Evolutionary conservation across 192 early-diverging fungal species (phyloP), one percentile per base, ranked within the genome.

Genomic region (Backusella sp.): DNA sequence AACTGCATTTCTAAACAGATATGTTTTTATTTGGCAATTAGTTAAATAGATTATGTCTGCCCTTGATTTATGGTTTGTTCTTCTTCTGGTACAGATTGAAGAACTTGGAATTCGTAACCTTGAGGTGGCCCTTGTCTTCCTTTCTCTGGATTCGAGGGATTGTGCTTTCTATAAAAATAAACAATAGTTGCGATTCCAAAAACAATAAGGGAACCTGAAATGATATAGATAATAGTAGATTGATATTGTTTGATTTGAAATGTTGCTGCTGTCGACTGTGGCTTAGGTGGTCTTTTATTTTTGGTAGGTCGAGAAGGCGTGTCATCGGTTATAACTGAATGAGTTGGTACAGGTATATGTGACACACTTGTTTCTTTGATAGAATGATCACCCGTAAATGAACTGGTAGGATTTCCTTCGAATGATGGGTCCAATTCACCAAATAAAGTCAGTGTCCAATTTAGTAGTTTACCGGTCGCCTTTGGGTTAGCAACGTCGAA

Each of bases 371-470:
- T 23, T 39, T 41, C 56, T 37, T 59, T 68, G 7, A 21, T 42
- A 14, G 52, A 37, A 65, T 66, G 71, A 3, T 32, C 8, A 3
- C 21, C 72, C 0, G 52, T 35, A 26, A 70, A 68, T n/a, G 37
- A 23, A 35, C 74, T 59, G 28, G 53, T 46, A 4, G 73, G 69
- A 1, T 44, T 68, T 3, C 67, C 74, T 26, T 52, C 28, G n/a
- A 75, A 66, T 19, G 23, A 52, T 53, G 77, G 77, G 67, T 79
- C 77, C 11, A 59, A 37, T 62, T 79, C 77, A 70, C 77, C 77
- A 74, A 74, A 90, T 15, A 91, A 65, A 8, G 85, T 87, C 70
- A 93, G 75, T 66, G 87, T 87, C 92, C 93, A 94, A 17, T 87
- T 76, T 17, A 85, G 72, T 59, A 93, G 81, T n/a, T 71, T 82